Conservation (phyloP, 257 asterid species). For the Plantago elongata region DNA sequence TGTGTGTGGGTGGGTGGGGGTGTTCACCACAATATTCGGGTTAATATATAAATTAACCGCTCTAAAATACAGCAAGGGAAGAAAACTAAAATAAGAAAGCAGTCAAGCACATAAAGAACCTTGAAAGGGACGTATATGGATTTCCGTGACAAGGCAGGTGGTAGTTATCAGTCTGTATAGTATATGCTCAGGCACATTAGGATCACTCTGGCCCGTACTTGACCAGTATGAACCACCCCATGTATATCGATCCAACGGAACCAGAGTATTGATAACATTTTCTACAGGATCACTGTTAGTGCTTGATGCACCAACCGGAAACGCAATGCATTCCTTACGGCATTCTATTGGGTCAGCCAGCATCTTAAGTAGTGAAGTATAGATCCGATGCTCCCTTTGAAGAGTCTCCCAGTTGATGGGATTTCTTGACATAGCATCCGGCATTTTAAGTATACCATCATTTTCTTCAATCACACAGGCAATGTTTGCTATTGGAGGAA, state of each 20-base stretch:
- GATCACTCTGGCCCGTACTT: not conserved
- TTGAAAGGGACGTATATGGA: not conserved
- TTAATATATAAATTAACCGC: not conserved
- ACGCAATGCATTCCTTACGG: conserved; percentile 25
- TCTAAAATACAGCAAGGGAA: not conserved
- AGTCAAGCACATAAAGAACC: not conserved
- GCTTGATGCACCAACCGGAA: conserved; percentile 49
- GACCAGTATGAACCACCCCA: conserved; percentile 17
- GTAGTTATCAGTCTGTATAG: not conserved
- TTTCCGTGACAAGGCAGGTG: not conserved
- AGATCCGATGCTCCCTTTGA: conserved; percentile 36
- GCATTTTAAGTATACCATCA: not conserved
- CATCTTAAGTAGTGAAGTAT: conserved; percentile 30
- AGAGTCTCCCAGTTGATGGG: conserved; percentile 25
- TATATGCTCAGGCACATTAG: not conserved
- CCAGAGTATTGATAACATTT: conserved; percentile 30
- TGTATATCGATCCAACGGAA: conserved; percentile 25
- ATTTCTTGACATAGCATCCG: conserved; percentile 24
- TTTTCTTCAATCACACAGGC: conserved; percentile 19
- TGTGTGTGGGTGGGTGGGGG: too few relatives aligned
- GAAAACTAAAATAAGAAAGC: not conserved
- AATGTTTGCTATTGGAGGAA: conserved; percentile 35
- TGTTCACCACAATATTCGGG: too few relatives aligned
- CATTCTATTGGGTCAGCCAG: conserved; percentile 20
- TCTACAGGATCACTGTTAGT: conserved; percentile 30